Conservation (phyloP, 2,329 filamentous ascomycete genomes). For the Microcyclosporella mali region DNA sequence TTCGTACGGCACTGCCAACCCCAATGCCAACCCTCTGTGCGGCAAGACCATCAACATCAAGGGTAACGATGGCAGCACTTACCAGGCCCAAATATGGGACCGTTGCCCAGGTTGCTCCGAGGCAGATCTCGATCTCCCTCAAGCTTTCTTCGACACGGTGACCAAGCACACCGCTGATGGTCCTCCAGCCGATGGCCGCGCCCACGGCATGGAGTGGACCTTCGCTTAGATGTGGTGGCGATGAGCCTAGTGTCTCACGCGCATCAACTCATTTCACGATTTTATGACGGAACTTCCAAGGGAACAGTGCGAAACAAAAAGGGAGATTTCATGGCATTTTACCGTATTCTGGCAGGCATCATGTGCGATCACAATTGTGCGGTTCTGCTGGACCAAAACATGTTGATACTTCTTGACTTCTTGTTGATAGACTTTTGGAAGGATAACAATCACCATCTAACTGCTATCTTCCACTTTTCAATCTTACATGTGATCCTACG, state of each 20-base stretch:
- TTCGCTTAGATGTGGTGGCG: conserved; percentile 31
- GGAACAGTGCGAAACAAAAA: no score
- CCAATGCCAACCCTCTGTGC: conserved; percentile 66
- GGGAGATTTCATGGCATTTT: no score
- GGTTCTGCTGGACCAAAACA: no score
- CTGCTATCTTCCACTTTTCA: not conserved
- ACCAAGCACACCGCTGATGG: conserved; percentile 21
- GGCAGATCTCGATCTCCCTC: conserved; percentile 55
- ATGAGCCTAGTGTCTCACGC: no score
- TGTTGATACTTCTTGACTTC: no score
- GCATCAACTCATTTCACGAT: no score
- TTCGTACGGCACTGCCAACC: conserved; percentile 27
- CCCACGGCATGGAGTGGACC: conserved; percentile 39
- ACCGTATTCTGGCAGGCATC: no score
- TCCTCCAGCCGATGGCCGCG: conserved; percentile 33
- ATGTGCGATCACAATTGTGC: not conserved
- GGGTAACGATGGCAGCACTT: conserved; percentile 50
- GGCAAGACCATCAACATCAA: conserved; percentile 61
- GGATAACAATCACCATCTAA: not conserved
- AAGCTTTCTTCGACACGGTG: conserved; percentile 34
- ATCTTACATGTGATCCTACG: not conserved
- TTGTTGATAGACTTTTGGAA: no score
- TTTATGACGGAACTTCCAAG: no score
- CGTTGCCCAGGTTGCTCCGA: conserved; percentile 65
- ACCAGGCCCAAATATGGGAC: conserved; percentile 59